Conservation (phyloP, 257 asterid species). For the Solanum infundibuliforme region DNA sequence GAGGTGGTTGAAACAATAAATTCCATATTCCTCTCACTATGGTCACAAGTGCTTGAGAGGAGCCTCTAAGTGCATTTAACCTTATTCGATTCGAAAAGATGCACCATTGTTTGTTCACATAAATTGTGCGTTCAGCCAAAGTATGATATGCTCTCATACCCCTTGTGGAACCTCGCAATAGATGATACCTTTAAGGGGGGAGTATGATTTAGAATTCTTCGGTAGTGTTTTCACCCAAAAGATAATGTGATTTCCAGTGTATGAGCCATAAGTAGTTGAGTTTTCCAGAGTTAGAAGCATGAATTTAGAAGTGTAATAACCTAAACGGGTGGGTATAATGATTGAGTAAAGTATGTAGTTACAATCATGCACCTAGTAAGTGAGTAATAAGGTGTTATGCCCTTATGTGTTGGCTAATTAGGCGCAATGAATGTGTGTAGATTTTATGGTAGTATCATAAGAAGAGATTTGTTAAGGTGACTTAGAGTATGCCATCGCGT, state of each 20-base stretch:
- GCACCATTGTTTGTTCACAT: background rate
- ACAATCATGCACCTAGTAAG: background rate
- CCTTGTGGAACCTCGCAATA: background rate
- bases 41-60: background rate
- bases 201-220: background rate
- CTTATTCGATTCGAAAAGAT: background rate
- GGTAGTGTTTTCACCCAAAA: background rate
- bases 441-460: background rate
- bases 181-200: background rate
- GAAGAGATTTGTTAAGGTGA: background rate
- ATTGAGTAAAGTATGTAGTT: background rate
- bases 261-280: background rate
- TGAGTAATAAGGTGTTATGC: too few relatives aligned
- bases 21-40: background rate
- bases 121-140: background rate
- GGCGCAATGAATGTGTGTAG: background rate
- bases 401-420: too few relatives aligned
- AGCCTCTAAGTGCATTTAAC: background rate
- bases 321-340: background rate
- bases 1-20: background rate
- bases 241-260: background rate
- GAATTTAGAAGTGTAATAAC: background rate
- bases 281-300: background rate
- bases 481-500: background rate
- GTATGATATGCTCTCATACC: background rate